Conservation (phyloP, 257 asterid species). For the Solanum peruvianum region DNA sequence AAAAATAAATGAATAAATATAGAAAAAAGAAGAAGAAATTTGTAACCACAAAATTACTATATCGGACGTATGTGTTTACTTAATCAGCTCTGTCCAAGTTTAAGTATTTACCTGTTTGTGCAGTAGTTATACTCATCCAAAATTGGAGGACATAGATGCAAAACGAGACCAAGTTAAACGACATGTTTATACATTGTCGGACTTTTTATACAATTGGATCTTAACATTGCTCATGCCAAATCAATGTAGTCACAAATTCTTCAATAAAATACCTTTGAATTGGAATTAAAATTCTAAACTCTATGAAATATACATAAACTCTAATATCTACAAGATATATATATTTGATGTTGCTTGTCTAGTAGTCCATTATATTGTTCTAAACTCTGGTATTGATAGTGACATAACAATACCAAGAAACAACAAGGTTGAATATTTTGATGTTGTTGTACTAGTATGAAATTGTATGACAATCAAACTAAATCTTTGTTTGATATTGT, state of each 20-base stretch:
- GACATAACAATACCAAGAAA: no score
- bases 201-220: neutral
- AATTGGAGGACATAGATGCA: neutral
- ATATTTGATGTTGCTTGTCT: neutral
- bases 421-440: neutral
- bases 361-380: neutral
- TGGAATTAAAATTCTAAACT: neutral
- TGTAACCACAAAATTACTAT: neutral
- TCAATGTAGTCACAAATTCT: neutral
- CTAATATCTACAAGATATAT: neutral
- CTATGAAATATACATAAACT: neutral
- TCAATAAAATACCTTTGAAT: neutral
- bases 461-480: neutral
- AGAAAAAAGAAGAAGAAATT: no score
- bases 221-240: neutral
- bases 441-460: neutral
- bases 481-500: no score
- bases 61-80: neutral
- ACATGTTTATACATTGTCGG: neutral
- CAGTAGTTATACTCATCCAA: neutral
- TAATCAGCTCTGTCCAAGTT: no score
- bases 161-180: neutral
- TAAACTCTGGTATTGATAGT: no score
- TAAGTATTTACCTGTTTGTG: no score
- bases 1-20: no score